Conservation (phyloP, 164 flowering plant genomes). For the Akebia trifoliata region DNA sequence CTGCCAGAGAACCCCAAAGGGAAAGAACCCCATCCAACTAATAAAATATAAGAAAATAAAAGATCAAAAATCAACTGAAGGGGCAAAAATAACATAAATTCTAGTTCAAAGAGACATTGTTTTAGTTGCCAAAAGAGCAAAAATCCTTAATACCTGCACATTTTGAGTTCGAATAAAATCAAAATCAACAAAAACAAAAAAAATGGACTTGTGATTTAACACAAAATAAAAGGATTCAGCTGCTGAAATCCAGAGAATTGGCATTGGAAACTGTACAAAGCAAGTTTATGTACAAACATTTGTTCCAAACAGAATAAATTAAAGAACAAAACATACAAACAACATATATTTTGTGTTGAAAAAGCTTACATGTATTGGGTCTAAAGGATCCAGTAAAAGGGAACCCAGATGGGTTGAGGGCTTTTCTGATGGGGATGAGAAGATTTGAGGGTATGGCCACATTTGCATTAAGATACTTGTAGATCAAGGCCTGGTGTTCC, state of each 20-base stretch:
- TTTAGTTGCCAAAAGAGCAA: too few relatives aligned
- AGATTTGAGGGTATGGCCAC: slow-evolving; percentile 70
- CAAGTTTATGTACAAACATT: too few relatives aligned
- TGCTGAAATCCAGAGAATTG: too few relatives aligned
- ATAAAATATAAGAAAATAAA: slow-evolving; percentile 3
- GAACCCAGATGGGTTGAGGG: slow-evolving; percentile 51
- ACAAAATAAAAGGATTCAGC: too few relatives aligned
- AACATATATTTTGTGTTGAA: too few relatives aligned
- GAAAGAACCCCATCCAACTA: slow-evolving; percentile 90
- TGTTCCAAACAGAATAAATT: too few relatives aligned
- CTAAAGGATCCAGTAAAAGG: slow-evolving; percentile 50
- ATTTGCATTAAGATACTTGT: slow-evolving; percentile 71
- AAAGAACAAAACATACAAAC: not conserved
- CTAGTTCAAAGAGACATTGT: too few relatives aligned
- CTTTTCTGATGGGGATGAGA: slow-evolving; percentile 64
- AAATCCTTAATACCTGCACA: not conserved
- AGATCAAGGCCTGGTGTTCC: slow-evolving; percentile 89
- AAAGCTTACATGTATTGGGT: slow-evolving; percentile 52
- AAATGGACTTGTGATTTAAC: too few relatives aligned
- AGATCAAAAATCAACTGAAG: not conserved
- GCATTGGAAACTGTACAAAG: too few relatives aligned
- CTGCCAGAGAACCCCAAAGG: slow-evolving; percentile 76
- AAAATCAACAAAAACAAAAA: too few relatives aligned
- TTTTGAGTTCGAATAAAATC: not conserved
- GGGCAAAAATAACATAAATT: not conserved